phyloP scores from a whole-genome alignment of 768 basidiomycete genomes.

The Auriscalpium vulgare region DNA sequence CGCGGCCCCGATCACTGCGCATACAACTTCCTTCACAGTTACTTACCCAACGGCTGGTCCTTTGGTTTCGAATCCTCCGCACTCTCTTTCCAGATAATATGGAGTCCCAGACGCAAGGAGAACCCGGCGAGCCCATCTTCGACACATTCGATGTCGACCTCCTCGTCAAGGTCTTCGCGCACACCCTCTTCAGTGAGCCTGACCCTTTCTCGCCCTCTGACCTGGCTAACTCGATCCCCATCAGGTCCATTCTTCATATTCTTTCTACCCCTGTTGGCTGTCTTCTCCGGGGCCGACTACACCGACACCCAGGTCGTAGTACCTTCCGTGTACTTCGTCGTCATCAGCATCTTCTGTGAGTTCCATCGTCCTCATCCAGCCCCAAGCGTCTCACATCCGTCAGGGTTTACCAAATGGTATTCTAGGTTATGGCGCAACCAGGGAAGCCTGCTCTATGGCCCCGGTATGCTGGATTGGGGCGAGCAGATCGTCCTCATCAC shows the following conservation, averaged over 20 bases:
- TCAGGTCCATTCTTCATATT: constrained; percentile 79
- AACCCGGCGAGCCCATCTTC: constrained; percentile 37
- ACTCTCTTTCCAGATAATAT: not conserved
- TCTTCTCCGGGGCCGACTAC: constrained; percentile 56
- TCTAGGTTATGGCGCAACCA: constrained; percentile 73
- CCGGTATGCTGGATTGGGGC: constrained; percentile 67
- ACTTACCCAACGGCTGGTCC: not conserved
- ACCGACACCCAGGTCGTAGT: constrained; percentile 44
- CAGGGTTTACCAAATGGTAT: constrained; percentile 60
- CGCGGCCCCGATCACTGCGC: not conserved
- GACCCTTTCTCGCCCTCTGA: not conserved
- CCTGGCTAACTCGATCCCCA: not conserved
- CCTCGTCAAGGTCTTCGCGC: constrained; percentile 66
- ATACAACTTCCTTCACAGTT: not conserved
- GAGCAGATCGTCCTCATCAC: constrained; percentile 88
- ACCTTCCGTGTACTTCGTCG: constrained; percentile 47
- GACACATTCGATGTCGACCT: constrained; percentile 73
- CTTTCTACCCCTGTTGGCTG: constrained; percentile 72
- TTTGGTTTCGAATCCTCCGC: not conserved
- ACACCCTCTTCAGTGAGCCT: constrained; percentile 74
- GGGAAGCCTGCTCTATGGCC: constrained; percentile 52
- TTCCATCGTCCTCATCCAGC: constrained; percentile 6
- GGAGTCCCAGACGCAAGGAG: not conserved
- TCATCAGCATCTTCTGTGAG: constrained; percentile 64
- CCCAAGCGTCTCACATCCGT: constrained; percentile 19